Evolutionary conservation across 2,329 filamentous ascomycete species (phyloP).

Genomic region (Stromatinia cepivora): DNA sequence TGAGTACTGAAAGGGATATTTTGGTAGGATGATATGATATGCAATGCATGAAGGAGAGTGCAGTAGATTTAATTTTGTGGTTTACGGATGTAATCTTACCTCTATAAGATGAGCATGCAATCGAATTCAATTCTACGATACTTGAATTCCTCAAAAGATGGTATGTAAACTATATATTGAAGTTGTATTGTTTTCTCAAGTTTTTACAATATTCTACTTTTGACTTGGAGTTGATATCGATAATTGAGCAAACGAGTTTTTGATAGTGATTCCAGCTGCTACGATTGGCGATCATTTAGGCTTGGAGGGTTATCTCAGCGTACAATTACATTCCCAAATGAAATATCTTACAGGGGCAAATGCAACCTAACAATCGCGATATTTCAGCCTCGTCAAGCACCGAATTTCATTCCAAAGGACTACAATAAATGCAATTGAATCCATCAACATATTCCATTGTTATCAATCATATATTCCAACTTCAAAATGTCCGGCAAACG

Average conservation of each 20-base stretch:
- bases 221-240: background rate
- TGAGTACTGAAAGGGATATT: background rate
- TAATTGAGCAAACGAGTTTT: background rate
- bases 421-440: background rate
- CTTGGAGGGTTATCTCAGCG: background rate
- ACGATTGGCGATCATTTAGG: background rate
- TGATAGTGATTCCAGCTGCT: background rate
- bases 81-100: background rate
- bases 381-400: slow-evolving; percentile 31
- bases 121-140: too few species aligned
- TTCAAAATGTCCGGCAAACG: slow-evolving; percentile 66
- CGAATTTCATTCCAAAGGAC: background rate
- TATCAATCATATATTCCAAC: slow-evolving; percentile 1
- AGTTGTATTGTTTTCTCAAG: background rate
- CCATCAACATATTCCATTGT: background rate
- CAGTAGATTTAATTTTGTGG: background rate
- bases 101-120: background rate
- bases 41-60: background rate
- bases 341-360: slow-evolving; percentile 2
- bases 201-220: background rate
- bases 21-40: background rate
- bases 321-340: background rate
- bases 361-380: slow-evolving; percentile 12
- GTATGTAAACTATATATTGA: background rate
- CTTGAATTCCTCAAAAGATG: background rate